Percentiles rank a stretch among this genome's conserved stretches.
phyloP scores from a whole-genome alignment of 345 rosid genomes.

The Ricinus communis region DNA sequence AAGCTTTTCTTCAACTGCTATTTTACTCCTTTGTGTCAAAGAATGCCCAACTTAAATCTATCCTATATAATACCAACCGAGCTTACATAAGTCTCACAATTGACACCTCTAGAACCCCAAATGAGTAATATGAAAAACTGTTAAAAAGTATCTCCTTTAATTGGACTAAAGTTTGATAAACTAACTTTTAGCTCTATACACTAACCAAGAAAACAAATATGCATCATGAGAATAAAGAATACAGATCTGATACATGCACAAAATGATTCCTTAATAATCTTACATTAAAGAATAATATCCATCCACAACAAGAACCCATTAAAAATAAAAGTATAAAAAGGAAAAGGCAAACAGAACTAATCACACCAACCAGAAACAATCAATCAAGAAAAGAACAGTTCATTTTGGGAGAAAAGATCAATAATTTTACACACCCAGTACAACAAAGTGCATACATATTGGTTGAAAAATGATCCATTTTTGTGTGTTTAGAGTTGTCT shows the following conservation, averaged over 20 bases:
- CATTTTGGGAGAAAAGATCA: background rate
- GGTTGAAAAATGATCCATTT: background rate
- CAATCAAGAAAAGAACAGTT: slow-evolving; percentile 1
- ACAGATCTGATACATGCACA: slow-evolving; percentile 27
- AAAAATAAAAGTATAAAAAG: background rate
- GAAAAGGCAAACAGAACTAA: no score
- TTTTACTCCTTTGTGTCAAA: slow-evolving; percentile 12
- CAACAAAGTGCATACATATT: no score
- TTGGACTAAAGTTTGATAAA: background rate
- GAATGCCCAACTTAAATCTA: slow-evolving; percentile 20
- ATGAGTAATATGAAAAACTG: no score
- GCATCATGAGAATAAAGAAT: slow-evolving; percentile 16
- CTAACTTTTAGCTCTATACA: slow-evolving; percentile 6
- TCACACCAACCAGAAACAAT: background rate
- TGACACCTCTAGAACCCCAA: slow-evolving; percentile 1
- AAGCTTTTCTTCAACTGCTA: background rate
- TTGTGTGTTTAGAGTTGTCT: slow-evolving; percentile 5
- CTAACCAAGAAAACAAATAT: slow-evolving; percentile 11
- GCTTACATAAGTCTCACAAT: background rate
- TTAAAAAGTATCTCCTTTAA: background rate
- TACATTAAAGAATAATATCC: slow-evolving; percentile 28
- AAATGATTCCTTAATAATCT: slow-evolving; percentile 30
- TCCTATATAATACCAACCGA: background rate
- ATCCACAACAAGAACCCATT: background rate
- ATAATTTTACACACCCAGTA: background rate